These are phyloP conservation scores for Kuraishia hungarica DNA, from an alignment of 805 yeast species.

Conservation along the genomic window DNA sequence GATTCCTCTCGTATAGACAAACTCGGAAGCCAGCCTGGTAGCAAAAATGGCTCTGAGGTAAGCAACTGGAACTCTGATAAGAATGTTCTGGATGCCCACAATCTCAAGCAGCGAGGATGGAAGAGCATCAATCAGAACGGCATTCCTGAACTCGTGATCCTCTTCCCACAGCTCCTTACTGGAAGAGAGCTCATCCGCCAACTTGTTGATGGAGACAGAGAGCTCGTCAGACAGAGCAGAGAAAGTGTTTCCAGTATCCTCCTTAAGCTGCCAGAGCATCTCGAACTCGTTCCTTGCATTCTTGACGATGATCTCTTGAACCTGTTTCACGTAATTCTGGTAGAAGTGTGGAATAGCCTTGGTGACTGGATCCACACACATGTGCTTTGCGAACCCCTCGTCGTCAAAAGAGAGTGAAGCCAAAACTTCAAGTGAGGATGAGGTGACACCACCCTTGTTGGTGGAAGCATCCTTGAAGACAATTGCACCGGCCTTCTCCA, in stretches of 20 bases:
- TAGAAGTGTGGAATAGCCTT: conserved; percentile 63
- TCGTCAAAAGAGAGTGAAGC: conserved; percentile 92
- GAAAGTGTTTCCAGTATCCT: conserved; percentile 52
- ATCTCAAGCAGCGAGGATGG: conserved; percentile 63
- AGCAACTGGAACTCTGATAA: conserved; percentile 76
- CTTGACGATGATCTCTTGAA: conserved; percentile 61
- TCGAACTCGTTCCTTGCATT: conserved; percentile 85
- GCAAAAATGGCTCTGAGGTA: conserved; percentile 87
- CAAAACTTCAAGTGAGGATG: conserved; percentile 89
- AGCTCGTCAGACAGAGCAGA: conserved; percentile 73
- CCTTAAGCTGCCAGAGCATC: conserved; percentile 73
- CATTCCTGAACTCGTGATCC: conserved; percentile 68
- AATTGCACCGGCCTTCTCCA: conserved; percentile 82
- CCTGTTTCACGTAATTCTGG: conserved; percentile 74
- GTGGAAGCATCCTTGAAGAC: conserved; percentile 95
- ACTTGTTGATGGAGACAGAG: conserved; percentile 73
- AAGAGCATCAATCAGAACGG: conserved; percentile 66
- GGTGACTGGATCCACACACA: conserved; percentile 60
- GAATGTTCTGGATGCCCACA: conserved; percentile 58
- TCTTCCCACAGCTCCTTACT: conserved; percentile 80
- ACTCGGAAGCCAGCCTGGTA: conserved; percentile 73
- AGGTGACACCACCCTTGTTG: conserved; percentile 97
- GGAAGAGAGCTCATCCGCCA: conserved; percentile 77
- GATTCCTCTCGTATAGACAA: conserved; percentile 75
- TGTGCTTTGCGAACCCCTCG: conserved; percentile 65